Base-by-base conservation (phyloP, 2,329 filamentous ascomycete genomes). In the Alternaria gaisen region DNA sequence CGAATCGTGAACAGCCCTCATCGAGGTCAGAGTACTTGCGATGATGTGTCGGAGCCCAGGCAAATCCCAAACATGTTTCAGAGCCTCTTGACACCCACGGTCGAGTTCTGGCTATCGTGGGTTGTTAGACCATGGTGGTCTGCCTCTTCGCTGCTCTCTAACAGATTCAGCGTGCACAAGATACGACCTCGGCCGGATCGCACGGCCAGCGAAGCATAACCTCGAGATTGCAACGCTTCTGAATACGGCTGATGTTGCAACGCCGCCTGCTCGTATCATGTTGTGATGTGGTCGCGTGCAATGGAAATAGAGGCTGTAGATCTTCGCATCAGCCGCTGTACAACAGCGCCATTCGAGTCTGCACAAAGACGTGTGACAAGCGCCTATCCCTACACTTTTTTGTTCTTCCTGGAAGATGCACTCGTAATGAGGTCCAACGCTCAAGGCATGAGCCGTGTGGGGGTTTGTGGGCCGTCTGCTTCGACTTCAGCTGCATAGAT, bases 1-100 rank as follows among this genome's bases (percentile, higher is more conserved):
- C 26, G 53, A 42, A 44, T 46, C 41, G 62, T 53, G 54, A 61
- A 54, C 64, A 55, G 46, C 57, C 50, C 61, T 63, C 61, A 53
- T 63, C 47, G 60, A 64, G 58, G 52, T 47, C 51, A 40, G 53
- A 58, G 43, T 56, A 50, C n/a, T 24, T 47, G 16, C 26, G 24
- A 28, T 47, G 12, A 50, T 48, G 41, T 56, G 52, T 59, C 61
- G 67, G 57, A 42, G 65, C 63, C 56, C 61, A 46, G 62, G 12
- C 34, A 28, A 12, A 30, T 41, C 38, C 26, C 57, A 63, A 63
- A 63, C 60, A 60, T 61, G 60, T 63, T 67, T 65, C 64, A 63
- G 41, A 46, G 40, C 40, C 50, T 51, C 54, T 51, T 52, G 59
- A 56, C 63, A 52, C 22, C 42, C 44, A 51, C 46, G 38, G 12